Evolutionary conservation across 352 stramenopile species (phyloP).

Genomic region (Globisporangium takayamanum): DNA sequence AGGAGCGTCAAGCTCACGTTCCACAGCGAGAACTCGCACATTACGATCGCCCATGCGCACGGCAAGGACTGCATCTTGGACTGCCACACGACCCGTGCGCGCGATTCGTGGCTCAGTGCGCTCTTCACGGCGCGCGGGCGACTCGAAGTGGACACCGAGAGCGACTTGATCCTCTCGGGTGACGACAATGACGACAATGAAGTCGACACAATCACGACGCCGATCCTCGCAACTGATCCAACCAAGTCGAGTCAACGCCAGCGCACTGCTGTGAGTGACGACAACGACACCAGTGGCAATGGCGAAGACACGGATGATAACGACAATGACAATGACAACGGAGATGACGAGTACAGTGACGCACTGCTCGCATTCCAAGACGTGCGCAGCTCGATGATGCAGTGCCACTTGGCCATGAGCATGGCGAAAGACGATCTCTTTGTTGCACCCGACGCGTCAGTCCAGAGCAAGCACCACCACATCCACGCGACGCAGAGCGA

Average conservation of each 20-base stretch:
- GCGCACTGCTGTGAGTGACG: background rate
- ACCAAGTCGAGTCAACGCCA: too few relatives aligned
- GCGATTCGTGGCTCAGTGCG: slow-evolving; percentile 57
- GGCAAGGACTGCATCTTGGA: slow-evolving; percentile 39
- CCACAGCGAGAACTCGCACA: slow-evolving; percentile 45
- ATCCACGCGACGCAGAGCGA: slow-evolving; percentile 25
- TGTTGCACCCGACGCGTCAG: slow-evolving; percentile 9
- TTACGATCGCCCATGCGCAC: slow-evolving; percentile 37
- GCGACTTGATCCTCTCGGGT: slow-evolving; percentile 33
- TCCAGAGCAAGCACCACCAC: slow-evolving; percentile 22
- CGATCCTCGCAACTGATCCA: too few relatives aligned
- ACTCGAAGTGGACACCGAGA: slow-evolving; percentile 30
- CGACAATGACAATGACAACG: slow-evolving; percentile 14
- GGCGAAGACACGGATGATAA: slow-evolving; percentile 13
- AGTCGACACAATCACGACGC: background rate
- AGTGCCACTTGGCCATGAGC: slow-evolving; percentile 45
- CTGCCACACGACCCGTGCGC: slow-evolving; percentile 34
- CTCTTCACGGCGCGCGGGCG: slow-evolving; percentile 46
- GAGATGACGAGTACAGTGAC: slow-evolving; percentile 34
- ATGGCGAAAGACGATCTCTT: slow-evolving; percentile 22
- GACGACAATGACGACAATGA: slow-evolving; percentile 29
- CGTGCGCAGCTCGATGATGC: slow-evolving; percentile 58
- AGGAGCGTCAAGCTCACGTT: slow-evolving; percentile 49
- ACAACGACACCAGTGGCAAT: slow-evolving; percentile 4
- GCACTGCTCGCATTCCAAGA: slow-evolving; percentile 51